These are phyloP conservation scores for Vitis rupestris DNA, from an alignment of 164 flowering plant genomes.

Conservation along the genomic window DNA sequence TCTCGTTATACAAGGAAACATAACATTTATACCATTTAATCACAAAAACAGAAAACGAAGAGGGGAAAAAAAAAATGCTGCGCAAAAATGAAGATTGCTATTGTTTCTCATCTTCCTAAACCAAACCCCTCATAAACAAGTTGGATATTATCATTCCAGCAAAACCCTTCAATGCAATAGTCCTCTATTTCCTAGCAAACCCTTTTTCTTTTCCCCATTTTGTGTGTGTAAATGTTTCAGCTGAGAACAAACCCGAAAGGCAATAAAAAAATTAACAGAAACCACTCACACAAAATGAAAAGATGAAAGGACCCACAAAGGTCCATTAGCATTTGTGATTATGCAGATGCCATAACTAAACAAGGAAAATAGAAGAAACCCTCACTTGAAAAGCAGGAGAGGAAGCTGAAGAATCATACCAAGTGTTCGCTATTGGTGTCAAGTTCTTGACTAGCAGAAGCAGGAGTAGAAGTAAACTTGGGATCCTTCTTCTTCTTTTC, in stretches of 20 bases:
- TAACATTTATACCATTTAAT: neutral
- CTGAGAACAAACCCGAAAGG: no score
- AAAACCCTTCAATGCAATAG: no score
- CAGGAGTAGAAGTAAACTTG: conserved; percentile 9
- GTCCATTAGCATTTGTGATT: neutral
- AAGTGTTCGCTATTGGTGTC: conserved; percentile 17
- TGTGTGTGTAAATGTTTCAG: no score
- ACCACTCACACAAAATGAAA: neutral
- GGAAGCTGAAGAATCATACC: conserved; percentile 20
- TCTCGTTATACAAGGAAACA: neutral
- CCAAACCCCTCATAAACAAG: no score
- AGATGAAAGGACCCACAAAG: neutral
- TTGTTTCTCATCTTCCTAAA: no score
- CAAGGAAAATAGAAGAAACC: neutral
- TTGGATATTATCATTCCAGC: no score
- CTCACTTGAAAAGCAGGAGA: neutral
- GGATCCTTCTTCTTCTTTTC: conserved; percentile 25
- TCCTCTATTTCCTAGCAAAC: no score
- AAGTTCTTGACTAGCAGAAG: conserved; percentile 16
- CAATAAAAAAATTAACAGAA: neutral
- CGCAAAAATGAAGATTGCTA: neutral
- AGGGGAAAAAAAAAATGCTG: neutral
- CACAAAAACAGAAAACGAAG: neutral
- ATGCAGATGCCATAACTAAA: neutral
- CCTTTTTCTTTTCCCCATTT: no score